A percentile compares a stretch with the other conserved stretches of the same genome.
phyloP scores from a whole-genome alignment of 495 filamentous ascomycete species.

The Lineolata rhizophorae region DNA sequence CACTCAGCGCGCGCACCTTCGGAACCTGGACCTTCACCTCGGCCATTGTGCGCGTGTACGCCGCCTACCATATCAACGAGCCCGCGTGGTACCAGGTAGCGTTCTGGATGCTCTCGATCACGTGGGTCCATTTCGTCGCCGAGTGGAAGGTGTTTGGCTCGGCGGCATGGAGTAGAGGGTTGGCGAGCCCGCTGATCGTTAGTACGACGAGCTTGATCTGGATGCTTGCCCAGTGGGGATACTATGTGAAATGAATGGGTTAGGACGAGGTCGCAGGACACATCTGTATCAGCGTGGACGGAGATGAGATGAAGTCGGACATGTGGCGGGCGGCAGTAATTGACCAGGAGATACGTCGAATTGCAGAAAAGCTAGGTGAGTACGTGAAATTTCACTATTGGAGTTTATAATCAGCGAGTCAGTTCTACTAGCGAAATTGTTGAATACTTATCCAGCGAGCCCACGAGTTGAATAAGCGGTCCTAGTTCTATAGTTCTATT shows the following conservation, averaged over 20 bases:
- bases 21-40: slow-evolving; percentile 78
- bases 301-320: too few relatives aligned
- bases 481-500: too few relatives aligned
- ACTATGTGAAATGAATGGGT: slow-evolving; percentile 39
- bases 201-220: slow-evolving; percentile 45
- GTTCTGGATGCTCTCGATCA: slow-evolving; percentile 59
- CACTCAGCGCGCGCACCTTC: slow-evolving; percentile 63
- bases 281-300: too few relatives aligned
- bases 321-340: too few relatives aligned
- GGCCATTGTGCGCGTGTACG: slow-evolving; percentile 56
- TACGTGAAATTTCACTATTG: too few relatives aligned
- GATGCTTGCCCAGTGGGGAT: slow-evolving; percentile 56
- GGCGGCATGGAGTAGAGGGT: slow-evolving; percentile 40
- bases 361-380: too few relatives aligned
- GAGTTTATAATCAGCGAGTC: too few relatives aligned
- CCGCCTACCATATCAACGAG: slow-evolving; percentile 62
- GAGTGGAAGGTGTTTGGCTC: slow-evolving; percentile 64
- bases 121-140: slow-evolving; percentile 54
- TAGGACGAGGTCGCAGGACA: too few relatives aligned
- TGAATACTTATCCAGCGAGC: too few relatives aligned
- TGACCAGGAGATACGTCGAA: too few relatives aligned
- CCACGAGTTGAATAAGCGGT: too few relatives aligned
- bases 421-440: too few relatives aligned
- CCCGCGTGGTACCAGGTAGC: slow-evolving; percentile 54
- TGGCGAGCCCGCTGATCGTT: slow-evolving; percentile 54